phyloP scores from a whole-genome alignment of 208 protist genomes.

The Crithidia sp. region DNA sequence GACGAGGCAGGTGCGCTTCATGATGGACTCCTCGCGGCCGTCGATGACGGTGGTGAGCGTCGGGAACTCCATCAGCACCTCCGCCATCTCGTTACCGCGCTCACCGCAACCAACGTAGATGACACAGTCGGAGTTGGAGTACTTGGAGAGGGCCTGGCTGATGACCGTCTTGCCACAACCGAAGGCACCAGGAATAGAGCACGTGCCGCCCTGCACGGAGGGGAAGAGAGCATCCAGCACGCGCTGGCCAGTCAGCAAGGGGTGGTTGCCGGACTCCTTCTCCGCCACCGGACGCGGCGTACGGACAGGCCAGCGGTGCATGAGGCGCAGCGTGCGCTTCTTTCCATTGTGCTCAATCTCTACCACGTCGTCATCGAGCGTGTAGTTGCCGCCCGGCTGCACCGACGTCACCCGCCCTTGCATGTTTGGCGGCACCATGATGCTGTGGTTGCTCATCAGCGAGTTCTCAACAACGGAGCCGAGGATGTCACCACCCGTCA shows the following conservation, averaged over 20 bases:
- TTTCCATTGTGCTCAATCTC: conserved; percentile 94
- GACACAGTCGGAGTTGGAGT: conserved; percentile 99
- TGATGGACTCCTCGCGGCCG: conserved; percentile 98
- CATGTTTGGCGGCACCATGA: conserved; percentile 97
- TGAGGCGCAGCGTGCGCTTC: conserved; percentile 91
- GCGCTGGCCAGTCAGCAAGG: conserved; percentile 99
- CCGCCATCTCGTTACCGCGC: conserved; percentile 99
- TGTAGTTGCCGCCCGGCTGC: conserved; percentile 94
- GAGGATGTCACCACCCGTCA: conserved; percentile 98
- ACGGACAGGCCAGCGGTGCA: conserved; percentile 98
- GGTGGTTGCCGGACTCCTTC: conserved; percentile 97
- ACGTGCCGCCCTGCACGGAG: conserved; percentile 99
- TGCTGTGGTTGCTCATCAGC: conserved; percentile 96
- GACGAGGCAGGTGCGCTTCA: conserved; percentile 99
- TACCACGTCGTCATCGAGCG: conserved; percentile 91
- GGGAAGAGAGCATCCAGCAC: conserved; percentile 99
- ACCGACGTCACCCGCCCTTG: conserved; percentile 95
- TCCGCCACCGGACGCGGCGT: conserved; percentile 93
- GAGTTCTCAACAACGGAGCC: conserved; percentile 97
- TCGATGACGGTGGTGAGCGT: conserved; percentile 95
- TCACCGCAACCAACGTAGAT: conserved; percentile 99
- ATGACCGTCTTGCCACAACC: conserved; percentile 99
- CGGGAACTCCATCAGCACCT: conserved; percentile 99
- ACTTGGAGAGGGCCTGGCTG: conserved; percentile 99
- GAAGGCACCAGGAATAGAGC: conserved; percentile 99